Percentiles rank a stretch among this genome's conserved stretches.
phyloP scores from a whole-genome alignment of 345 rosid genomes.

The Anastatica hierochuntica region DNA sequence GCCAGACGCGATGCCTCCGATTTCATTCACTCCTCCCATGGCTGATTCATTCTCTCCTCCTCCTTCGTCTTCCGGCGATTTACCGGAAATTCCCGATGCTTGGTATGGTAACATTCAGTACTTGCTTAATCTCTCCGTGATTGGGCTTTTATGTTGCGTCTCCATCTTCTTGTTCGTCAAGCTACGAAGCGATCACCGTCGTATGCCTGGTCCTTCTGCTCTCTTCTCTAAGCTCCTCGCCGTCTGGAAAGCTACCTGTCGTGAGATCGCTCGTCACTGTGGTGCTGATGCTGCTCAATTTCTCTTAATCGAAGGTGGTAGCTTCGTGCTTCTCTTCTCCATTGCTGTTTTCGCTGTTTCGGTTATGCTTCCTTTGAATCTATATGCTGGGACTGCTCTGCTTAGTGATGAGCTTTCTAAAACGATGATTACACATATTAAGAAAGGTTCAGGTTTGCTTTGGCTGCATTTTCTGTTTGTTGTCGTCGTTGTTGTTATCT shows the following conservation, averaged over 20 bases:
- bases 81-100: conserved; percentile 37
- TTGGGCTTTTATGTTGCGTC: conserved; percentile 75
- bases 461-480: conserved; percentile 84
- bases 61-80: conserved; percentile 36
- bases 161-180: conserved; percentile 78
- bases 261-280: conserved; percentile 83
- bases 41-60: conserved; percentile 31
- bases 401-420: conserved; percentile 74
- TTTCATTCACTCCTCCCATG: neutral
- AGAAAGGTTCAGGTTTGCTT: conserved; percentile 67
- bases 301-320: conserved; percentile 85
- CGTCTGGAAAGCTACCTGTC: conserved; percentile 86
- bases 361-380: conserved; percentile 70
- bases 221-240: conserved; percentile 74
- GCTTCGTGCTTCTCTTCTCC: conserved; percentile 49
- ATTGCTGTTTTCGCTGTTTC: conserved; percentile 46
- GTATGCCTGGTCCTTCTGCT: conserved; percentile 74
- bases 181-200: conserved; percentile 92
- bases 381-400: conserved; percentile 69
- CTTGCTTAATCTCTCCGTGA: conserved; percentile 72
- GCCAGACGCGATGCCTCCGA: conserved; percentile 25
- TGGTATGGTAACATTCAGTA: conserved; percentile 96
- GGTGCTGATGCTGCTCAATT: conserved; percentile 97
- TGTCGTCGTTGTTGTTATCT: conserved; percentile 43
- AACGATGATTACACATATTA: conserved; percentile 69